Evolutionary conservation across 169 alveolate species (phyloP).

Genomic region (Eimeria sp.): DNA sequence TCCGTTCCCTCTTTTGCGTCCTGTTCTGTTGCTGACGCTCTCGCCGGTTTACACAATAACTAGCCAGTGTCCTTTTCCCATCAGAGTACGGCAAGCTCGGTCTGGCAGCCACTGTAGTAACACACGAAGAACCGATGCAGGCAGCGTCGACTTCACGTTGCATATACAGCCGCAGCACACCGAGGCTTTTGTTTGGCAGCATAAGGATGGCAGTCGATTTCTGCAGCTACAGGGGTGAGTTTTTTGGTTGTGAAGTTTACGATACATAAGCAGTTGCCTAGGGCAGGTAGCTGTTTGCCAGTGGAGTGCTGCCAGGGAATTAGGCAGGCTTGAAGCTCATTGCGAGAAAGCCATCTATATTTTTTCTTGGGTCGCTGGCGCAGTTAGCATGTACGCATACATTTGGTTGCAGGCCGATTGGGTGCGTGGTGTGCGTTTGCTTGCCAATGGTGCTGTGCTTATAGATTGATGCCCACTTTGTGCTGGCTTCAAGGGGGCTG

Average conservation of each 20-base stretch:
- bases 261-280: neutral
- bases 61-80: conserved; percentile 22
- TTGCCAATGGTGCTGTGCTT: conserved; percentile 3
- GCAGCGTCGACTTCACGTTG: conserved; percentile 16
- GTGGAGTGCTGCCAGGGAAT: neutral
- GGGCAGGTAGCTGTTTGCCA: neutral
- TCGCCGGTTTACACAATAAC: conserved; percentile 62
- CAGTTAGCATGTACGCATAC: neutral
- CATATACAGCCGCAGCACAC: conserved; percentile 49
- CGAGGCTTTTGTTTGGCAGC: conserved; percentile 55
- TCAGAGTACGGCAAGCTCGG: conserved; percentile 64
- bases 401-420: neutral
- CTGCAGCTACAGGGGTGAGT: conserved; percentile 63
- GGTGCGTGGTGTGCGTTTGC: neutral
- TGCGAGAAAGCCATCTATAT: neutral
- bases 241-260: neutral
- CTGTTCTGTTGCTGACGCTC: conserved; percentile 44
- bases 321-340: neutral
- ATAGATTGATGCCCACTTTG: conserved; percentile 42
- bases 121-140: neutral
- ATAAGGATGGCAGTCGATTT: conserved; percentile 45
- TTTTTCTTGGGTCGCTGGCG: neutral
- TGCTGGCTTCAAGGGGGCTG: conserved; percentile 68
- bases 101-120: conserved; percentile 5
- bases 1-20: conserved; percentile 52